Conservation (phyloP, 78 protist species). For the Trichosphaerium sp. region DNA sequence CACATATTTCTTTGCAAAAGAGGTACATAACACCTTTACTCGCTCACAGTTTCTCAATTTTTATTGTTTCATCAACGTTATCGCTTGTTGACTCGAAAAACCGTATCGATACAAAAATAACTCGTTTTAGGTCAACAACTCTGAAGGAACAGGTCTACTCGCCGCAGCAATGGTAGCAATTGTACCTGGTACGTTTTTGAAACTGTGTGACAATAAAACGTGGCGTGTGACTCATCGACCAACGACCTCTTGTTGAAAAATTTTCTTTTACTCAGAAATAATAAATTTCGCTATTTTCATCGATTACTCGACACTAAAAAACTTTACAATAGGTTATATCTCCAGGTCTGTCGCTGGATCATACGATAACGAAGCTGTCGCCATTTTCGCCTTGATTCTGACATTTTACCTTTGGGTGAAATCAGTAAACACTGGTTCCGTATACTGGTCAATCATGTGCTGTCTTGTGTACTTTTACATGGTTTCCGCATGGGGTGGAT, state of each 20-base stretch:
- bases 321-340: conserved; percentile 61
- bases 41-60: not conserved
- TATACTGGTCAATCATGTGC: conserved; percentile 37
- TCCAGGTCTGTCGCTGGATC: conserved; percentile 97
- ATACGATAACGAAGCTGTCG: conserved; percentile 97
- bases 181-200: conserved; percentile 66
- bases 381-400: conserved; percentile 87
- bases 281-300: not conserved
- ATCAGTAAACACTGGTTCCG: conserved; percentile 72
- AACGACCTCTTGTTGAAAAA: too few relatives aligned
- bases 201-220: too few relatives aligned
- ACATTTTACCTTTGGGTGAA: conserved; percentile 82
- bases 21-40: conserved; percentile 29
- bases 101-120: not conserved
- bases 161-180: conserved; percentile 87
- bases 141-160: conserved; percentile 71
- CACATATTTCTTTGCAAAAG: conserved; percentile 53
- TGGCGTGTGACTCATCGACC: too few relatives aligned
- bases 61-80: not conserved
- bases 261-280: not conserved
- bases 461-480: conserved; percentile 83
- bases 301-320: not conserved
- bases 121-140: not conserved
- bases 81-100: not conserved
- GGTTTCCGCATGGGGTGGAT: conserved; percentile 98